These are phyloP conservation scores for Saccharomyces kudriavzevii DNA, from an alignment of 805 yeast species.

Conservation along the genomic window DNA sequence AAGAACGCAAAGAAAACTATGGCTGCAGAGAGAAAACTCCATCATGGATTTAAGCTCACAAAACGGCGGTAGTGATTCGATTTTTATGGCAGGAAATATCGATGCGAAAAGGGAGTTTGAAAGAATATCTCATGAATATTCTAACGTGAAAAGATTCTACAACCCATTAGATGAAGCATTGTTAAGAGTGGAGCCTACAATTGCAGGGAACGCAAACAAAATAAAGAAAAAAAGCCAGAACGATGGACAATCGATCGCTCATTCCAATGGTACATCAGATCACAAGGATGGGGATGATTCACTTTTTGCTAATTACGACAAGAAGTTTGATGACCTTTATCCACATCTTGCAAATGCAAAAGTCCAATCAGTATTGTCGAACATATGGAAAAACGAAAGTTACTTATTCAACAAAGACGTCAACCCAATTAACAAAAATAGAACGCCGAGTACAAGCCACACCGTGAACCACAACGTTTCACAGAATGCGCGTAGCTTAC, in stretches of 20 bases:
- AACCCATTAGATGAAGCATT: constrained; percentile 66
- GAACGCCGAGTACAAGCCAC: constrained; percentile 7
- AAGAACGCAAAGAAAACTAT: constrained; percentile 74
- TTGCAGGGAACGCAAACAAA: neutral
- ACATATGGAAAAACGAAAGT: constrained; percentile 28
- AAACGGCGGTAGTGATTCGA: constrained; percentile 20
- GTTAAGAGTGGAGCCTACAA: constrained; percentile 35
- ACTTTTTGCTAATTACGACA: constrained; percentile 1
- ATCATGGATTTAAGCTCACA: constrained; percentile 44
- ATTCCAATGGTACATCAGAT: constrained; percentile 2
- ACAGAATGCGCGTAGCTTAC: constrained; percentile 11
- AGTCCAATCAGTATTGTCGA: constrained; percentile 18
- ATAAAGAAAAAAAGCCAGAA: neutral
- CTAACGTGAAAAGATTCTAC: constrained; percentile 56
- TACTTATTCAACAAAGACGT: constrained; percentile 18
- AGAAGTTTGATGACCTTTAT: constrained; percentile 12
- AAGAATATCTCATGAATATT: constrained; percentile 63
- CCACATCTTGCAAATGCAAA: constrained; percentile 17
- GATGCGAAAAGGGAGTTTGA: constrained; percentile 71
- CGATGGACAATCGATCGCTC: neutral
- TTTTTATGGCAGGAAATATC: constrained; percentile 40
- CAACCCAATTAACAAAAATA: constrained; percentile 17
- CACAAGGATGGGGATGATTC: constrained; percentile 2
- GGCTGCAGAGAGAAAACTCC: constrained; percentile 76
- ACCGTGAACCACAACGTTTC: neutral